Conservation (phyloP, 306 rosid genomes). For the Vigna radiata region DNA sequence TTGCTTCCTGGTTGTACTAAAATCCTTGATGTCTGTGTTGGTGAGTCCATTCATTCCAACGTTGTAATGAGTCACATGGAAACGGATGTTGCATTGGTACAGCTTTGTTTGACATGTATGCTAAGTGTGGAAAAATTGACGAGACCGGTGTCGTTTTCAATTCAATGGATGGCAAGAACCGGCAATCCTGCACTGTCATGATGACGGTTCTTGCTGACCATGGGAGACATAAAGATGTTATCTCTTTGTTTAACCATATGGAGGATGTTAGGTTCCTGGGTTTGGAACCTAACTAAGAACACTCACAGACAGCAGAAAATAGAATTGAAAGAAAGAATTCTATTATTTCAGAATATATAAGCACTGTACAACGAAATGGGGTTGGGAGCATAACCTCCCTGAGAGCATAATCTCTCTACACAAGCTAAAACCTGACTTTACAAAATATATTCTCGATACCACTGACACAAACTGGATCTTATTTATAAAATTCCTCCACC, state of each 20-base stretch:
- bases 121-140: constrained; percentile 59
- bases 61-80: constrained; percentile 40
- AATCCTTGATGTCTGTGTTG: constrained; percentile 45
- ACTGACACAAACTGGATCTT: too few species aligned
- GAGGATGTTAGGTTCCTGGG: constrained; percentile 16
- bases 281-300: too few species aligned
- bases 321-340: too few species aligned
- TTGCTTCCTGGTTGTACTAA: constrained; percentile 61
- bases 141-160: constrained; percentile 52
- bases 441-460: too few species aligned
- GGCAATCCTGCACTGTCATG: constrained; percentile 72
- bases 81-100: constrained; percentile 57
- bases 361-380: too few species aligned
- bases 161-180: constrained; percentile 55
- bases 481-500: too few species aligned
- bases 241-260: constrained; percentile 55
- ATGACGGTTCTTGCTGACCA: constrained; percentile 67
- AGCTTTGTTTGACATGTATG: constrained; percentile 64
- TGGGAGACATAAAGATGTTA: constrained; percentile 54
- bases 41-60: constrained; percentile 59
- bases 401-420: too few species aligned
- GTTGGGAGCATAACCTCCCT: too few species aligned
- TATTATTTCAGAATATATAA: too few species aligned
- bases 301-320: too few species aligned
- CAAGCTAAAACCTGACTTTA: too few species aligned